Conservation (phyloP, 169 alveolate genomes). For the Plasmodium berghei region DNA sequence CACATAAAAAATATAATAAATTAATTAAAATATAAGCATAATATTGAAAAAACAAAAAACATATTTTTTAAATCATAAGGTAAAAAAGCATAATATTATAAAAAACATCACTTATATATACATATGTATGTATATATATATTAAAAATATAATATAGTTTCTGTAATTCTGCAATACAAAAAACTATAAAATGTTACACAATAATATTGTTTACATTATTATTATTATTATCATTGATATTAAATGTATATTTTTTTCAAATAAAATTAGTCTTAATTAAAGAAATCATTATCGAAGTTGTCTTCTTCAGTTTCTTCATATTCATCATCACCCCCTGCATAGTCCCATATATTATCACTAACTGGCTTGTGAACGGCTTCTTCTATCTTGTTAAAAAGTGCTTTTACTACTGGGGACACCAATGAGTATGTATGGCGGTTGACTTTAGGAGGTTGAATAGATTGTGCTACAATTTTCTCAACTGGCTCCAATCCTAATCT, state of each 20-base stretch:
- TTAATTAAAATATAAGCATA: conserved; percentile 10
- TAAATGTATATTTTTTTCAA: background rate
- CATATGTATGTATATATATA: conserved; percentile 18
- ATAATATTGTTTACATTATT: background rate
- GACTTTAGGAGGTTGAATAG: conserved; percentile 51
- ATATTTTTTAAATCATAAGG: background rate
- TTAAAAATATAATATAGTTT: background rate
- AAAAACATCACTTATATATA: background rate
- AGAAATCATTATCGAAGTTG: background rate
- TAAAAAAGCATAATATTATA: conserved; percentile 5
- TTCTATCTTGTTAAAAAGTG: conserved; percentile 59
- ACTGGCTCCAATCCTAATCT: conserved; percentile 63
- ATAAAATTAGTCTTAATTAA: conserved; percentile 10
- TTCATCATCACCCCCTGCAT: conserved; percentile 13
- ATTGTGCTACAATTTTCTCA: conserved; percentile 36
- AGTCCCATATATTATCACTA: conserved; percentile 55
- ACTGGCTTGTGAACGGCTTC: conserved; percentile 15
- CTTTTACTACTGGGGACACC: conserved; percentile 9
- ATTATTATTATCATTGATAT: conserved; percentile 5
- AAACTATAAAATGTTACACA: too few species aligned
- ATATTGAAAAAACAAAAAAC: conserved; percentile 24
- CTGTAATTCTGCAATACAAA: too few species aligned
- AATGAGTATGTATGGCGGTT: conserved; percentile 6
- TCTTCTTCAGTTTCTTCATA: conserved; percentile 41
- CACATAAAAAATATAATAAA: background rate